These are phyloP conservation scores for Fistulifera solaris DNA, from an alignment of 108 stramenopile species.

Conservation along the genomic window DNA sequence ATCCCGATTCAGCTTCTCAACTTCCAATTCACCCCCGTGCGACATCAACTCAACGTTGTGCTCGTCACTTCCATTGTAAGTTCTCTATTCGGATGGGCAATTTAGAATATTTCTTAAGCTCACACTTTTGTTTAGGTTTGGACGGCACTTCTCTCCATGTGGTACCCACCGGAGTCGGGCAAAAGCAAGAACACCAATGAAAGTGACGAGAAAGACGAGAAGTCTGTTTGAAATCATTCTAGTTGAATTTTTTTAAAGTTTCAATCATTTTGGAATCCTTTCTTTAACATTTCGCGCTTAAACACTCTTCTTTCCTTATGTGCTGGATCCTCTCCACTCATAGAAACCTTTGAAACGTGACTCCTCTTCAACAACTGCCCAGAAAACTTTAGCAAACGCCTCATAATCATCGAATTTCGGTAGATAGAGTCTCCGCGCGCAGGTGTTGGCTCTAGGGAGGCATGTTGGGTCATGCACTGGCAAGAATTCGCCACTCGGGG, in stretches of 20 bases:
- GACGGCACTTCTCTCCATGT: conserved; percentile 68
- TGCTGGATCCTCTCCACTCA: conserved; percentile 30
- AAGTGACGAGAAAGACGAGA: background rate
- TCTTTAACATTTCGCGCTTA: no score
- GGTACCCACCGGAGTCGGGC: conserved; percentile 55
- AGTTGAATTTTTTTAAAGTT: no score
- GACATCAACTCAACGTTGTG: conserved; percentile 76
- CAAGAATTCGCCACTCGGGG: conserved; percentile 31
- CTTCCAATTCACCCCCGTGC: conserved; percentile 63
- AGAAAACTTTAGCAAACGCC: conserved; percentile 24
- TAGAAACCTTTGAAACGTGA: conserved; percentile 40
- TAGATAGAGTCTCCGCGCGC: conserved; percentile 34
- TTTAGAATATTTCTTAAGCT: no score
- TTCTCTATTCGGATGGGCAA: no score
- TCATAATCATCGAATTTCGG: conserved; percentile 41
- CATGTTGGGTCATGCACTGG: conserved; percentile 31
- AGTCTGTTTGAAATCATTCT: background rate
- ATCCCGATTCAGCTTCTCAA: conserved; percentile 65
- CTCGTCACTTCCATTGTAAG: conserved; percentile 52
- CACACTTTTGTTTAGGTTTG: conserved; percentile 13
- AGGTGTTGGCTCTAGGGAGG: conserved; percentile 44
- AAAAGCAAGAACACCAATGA: conserved; percentile 3
- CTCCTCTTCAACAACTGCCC: conserved; percentile 32
- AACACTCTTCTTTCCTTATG: no score
- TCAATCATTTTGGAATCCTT: no score